Conservation (phyloP, 768 basidiomycete species). For the Kwoniella bestiolae region DNA sequence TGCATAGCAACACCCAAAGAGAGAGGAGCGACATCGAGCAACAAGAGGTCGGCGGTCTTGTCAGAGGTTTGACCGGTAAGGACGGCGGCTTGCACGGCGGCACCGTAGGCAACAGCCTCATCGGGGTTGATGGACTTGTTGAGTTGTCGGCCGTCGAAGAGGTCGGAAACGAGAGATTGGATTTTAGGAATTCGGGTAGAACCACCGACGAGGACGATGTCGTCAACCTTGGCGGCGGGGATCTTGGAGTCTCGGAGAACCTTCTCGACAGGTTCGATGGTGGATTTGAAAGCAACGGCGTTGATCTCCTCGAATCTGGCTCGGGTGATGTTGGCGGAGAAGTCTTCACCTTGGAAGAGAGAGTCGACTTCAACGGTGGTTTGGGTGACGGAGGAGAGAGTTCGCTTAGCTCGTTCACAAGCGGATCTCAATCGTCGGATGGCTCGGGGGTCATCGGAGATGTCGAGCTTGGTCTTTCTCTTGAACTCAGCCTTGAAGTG, state of each 20-base stretch:
- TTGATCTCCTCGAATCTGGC: slow-evolving; percentile 99
- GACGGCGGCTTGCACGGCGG: slow-evolving; percentile 98
- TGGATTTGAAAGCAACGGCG: slow-evolving; percentile 90
- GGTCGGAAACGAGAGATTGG: slow-evolving; percentile 96
- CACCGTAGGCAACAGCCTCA: slow-evolving; percentile 99
- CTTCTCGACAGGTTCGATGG: slow-evolving; percentile 97
- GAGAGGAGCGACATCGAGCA: slow-evolving; percentile 97
- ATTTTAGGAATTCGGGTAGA: slow-evolving; percentile 99
- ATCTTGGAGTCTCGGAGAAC: slow-evolving; percentile 99
- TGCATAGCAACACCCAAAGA: slow-evolving; percentile 99
- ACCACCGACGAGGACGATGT: slow-evolving; percentile 99
- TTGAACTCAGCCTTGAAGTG: slow-evolving; percentile 99
- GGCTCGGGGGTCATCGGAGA: slow-evolving; percentile 96
- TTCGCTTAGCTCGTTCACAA: slow-evolving; percentile 99
- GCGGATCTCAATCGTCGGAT: slow-evolving; percentile 92
- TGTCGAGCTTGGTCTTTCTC: slow-evolving; percentile 93
- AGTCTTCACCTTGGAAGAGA: slow-evolving; percentile 94
- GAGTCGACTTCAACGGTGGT: slow-evolving; percentile 99
- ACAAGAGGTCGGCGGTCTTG: slow-evolving; percentile 96
- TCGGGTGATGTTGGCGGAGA: slow-evolving; percentile 97
- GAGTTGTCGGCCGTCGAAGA: slow-evolving; percentile 94
- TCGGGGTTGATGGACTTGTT: slow-evolving; percentile 99
- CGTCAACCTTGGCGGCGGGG: slow-evolving; percentile 88
- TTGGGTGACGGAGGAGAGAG: slow-evolving; percentile 95
- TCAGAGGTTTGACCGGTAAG: slow-evolving; percentile 98